Evolutionary conservation across 2,329 filamentous ascomycete species (phyloP).

Genomic region (Aureobasidium subglaciale): DNA sequence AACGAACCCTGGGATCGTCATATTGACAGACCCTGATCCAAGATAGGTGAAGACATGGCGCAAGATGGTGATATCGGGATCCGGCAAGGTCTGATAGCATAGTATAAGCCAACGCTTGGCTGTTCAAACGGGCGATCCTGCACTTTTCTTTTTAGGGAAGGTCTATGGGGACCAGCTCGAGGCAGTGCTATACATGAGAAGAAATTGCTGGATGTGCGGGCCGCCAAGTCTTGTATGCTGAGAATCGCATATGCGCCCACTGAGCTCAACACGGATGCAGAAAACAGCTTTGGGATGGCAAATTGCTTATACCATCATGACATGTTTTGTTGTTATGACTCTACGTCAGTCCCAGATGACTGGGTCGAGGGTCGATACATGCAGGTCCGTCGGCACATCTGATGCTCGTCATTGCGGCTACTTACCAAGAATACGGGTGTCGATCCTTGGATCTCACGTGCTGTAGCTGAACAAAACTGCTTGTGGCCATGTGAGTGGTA

Average conservation of each 20-base stretch:
- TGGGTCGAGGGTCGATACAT: background rate
- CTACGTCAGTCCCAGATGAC: conserved; percentile 1
- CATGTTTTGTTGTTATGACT: background rate
- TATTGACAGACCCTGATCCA: background rate
- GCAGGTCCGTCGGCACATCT: background rate
- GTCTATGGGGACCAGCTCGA: background rate
- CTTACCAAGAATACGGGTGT: background rate
- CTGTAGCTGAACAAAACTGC: background rate
- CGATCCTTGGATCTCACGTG: background rate
- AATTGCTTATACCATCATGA: too few species aligned
- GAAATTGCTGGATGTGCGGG: background rate
- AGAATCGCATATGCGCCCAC: too few species aligned
- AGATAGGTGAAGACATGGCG: background rate
- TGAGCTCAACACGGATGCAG: too few species aligned
- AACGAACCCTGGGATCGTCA: background rate
- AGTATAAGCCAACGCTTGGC: background rate
- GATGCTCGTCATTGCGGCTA: background rate
- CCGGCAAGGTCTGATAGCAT: background rate
- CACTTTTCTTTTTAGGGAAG: background rate
- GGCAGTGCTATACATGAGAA: background rate
- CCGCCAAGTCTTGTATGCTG: too few species aligned
- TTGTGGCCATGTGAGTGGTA: background rate
- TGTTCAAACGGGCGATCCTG: background rate
- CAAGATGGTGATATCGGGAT: background rate
- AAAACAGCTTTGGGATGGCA: too few species aligned